Percentiles rank a stretch among this genome's conserved stretches.
phyloP scores from a whole-genome alignment of 106 monocot species.

The Dactylorhiza incarnata region DNA sequence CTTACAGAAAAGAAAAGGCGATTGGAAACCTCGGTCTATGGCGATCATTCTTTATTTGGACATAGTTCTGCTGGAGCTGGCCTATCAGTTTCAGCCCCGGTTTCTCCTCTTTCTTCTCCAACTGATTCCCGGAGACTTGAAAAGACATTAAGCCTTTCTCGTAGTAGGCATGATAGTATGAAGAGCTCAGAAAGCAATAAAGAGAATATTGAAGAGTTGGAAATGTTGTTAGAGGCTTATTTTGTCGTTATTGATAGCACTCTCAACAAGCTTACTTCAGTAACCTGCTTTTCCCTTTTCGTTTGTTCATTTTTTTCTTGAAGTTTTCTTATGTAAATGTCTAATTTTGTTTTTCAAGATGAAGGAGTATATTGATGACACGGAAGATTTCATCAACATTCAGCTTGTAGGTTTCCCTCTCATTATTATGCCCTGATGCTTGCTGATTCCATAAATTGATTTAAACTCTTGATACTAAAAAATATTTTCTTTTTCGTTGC shows the following conservation, averaged over 20 bases:
- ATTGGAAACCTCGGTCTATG: conserved; percentile 43
- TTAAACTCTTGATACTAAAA: no score
- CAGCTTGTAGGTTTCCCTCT: conserved; percentile 32
- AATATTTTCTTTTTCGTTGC: no score
- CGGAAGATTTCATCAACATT: conserved; percentile 66
- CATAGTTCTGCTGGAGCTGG: conserved; percentile 19
- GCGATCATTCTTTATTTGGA: conserved; percentile 37
- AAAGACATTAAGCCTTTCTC: conserved; percentile 44
- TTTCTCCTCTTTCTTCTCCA: conserved; percentile 52
- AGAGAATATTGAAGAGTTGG: conserved; percentile 63
- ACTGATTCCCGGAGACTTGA: conserved; percentile 46
- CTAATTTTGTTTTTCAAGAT: conserved; percentile 23
- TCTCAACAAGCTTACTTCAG: conserved; percentile 66
- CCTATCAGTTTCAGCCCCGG: conserved; percentile 46
- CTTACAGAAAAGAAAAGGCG: conserved; percentile 73
- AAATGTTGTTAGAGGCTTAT: conserved; percentile 94
- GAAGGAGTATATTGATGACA: conserved; percentile 65
- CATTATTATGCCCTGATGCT: background rate
- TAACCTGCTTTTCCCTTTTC: conserved; percentile 3
- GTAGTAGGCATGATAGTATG: conserved; percentile 61
- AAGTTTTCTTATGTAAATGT: background rate
- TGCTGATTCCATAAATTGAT: background rate
- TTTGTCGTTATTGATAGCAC: conserved; percentile 80
- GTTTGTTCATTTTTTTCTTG: background rate
- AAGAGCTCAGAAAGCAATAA: conserved; percentile 50